A percentile compares a stretch with the other conserved stretches of the same genome.
These are phyloP conservation scores for Perkinsus chesapeaki DNA, from an alignment of 169 alveolate genomes.

Conservation along the genomic window DNA sequence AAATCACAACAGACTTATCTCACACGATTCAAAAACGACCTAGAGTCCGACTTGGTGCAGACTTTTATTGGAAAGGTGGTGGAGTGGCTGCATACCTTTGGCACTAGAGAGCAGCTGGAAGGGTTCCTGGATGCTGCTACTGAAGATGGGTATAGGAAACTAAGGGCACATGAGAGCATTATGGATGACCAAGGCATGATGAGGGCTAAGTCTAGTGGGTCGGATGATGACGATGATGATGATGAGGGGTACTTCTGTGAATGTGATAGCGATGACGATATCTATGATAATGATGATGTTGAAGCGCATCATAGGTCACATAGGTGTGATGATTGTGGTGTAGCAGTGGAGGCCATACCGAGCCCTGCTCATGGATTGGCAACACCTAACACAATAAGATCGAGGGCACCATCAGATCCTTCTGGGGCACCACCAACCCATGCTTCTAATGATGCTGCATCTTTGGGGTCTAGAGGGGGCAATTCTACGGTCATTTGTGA, in stretches of 20 bases:
- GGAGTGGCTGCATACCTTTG: not conserved
- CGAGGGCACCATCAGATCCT: not conserved
- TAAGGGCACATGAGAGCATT: not conserved
- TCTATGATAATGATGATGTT: not conserved
- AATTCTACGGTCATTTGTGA: not conserved
- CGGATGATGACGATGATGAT: not conserved
- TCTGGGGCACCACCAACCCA: not conserved
- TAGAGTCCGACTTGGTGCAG: not conserved
- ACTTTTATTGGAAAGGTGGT: not conserved
- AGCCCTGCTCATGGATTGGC: not conserved
- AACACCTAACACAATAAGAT: not conserved
- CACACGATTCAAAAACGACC: not conserved
- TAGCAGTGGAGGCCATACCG: not conserved
- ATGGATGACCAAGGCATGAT: not conserved
- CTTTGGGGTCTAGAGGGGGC: not conserved
- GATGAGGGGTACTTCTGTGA: not conserved
- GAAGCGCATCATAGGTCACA: not conserved
- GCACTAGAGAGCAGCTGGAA: not conserved
- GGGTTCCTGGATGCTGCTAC: not conserved
- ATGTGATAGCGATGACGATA: not conserved
- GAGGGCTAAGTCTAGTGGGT: not conserved
- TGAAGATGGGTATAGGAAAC: not conserved
- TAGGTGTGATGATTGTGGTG: not conserved
- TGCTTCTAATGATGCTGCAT: not conserved
- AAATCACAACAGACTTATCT: not conserved